phyloP scores from a whole-genome alignment of 1,284 basidiomycete species.

The Sutorius eximius region DNA sequence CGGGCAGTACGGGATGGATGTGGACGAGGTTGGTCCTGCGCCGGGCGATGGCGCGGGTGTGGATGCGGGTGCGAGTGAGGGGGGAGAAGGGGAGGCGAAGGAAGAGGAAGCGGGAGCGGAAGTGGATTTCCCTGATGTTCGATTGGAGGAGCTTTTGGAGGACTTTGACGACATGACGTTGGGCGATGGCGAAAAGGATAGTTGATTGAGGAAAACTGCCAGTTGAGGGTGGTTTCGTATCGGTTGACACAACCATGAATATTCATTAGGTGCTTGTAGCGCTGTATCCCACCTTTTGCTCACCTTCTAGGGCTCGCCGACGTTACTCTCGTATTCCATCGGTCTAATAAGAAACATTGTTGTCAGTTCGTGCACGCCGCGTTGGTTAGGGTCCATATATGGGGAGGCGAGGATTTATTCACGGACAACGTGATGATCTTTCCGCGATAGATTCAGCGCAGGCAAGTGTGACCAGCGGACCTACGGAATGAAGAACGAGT shows the following conservation, averaged over 20 bases:
- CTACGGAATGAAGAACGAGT: no score
- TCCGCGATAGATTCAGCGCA: no score
- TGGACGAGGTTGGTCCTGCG: conserved; percentile 52
- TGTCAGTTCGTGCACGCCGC: no score
- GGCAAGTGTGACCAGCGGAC: no score
- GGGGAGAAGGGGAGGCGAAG: conserved; percentile 50
- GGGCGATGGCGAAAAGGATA: conserved; percentile 33
- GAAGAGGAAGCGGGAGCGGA: conserved; percentile 75
- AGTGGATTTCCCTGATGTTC: conserved; percentile 87
- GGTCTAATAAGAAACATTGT: no score
- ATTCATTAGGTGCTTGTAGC: neutral
- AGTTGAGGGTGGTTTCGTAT: neutral
- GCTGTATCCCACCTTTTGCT: neutral
- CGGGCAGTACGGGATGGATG: conserved; percentile 70
- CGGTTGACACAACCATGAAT: neutral
- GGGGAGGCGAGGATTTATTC: no score
- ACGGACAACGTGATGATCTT: no score
- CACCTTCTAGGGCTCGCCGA: neutral
- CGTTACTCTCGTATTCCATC: no score
- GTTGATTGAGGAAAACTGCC: conserved; percentile 4
- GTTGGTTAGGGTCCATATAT: no score
- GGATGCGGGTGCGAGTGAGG: conserved; percentile 33
- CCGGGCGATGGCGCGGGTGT: conserved; percentile 27
- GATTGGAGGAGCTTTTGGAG: conserved; percentile 87
- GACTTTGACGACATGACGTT: conserved; percentile 87